Base-by-base conservation (phyloP, 75 land plant species). In the Ceratopteris richardii region DNA sequence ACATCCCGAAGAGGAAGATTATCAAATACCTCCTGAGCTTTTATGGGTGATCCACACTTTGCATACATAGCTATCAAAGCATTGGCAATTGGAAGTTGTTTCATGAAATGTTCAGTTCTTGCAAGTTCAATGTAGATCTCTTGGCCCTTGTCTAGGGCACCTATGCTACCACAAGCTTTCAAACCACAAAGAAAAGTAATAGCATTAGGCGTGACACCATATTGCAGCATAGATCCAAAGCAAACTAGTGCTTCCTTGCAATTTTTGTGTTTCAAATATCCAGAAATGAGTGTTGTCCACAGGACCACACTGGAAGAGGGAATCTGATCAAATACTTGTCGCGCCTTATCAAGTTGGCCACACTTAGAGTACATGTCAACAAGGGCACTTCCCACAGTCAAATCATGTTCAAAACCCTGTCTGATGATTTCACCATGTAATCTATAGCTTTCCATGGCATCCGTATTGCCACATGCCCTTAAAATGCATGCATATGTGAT, bases 401-500 rank as follows among this genome's bases (percentile, higher is more conserved):
- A 68, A 65, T 84, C 84, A 26, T 58, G 55, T 26, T 60, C 74
- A 62, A 84, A 59, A 23, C 82, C 71, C 31, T 47, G 50, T 51
- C 80, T 80, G 24, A 77, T 63, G 1, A 77, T 80, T 28, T 84
- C 77, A n/a, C 72, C 75, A 58, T 84, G 84, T 4, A 84, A 62
- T 70, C 77, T 80, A 65, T 51, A 74, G 2, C 88, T 84, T 20
- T 81, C 69, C 30, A 61, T 43, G 14, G 75, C 77, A 19, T 78
- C 78, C 23, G 74, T 14, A 66, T 77, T 75, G 17, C 80, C 78
- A 64, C 88, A 84, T 12, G 81, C 72, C 47, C 77, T 83, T 5
- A 84, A 65, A 68, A 80, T 59, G 22, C 84, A 65, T 2, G 81
- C 78, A 54, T 69, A 84, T 22, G 88, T 84, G 62, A 80, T 75